phyloP scores from a whole-genome alignment of 139 green algal species.

The Tetraselmis chui region DNA sequence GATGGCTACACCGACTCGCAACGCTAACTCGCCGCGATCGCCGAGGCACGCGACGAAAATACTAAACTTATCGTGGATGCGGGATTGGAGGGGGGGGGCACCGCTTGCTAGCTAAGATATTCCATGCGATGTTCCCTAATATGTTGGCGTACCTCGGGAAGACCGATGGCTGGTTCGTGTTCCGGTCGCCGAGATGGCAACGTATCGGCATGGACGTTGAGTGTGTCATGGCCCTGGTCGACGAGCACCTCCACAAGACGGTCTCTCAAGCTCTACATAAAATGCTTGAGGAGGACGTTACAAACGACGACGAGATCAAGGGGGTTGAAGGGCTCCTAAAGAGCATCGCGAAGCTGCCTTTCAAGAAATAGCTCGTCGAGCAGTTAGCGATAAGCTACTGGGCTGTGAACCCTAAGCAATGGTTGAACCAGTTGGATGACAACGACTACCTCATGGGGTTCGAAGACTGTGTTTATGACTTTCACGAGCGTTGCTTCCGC shows the following conservation, averaged over 20 bases:
- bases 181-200: background rate
- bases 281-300: background rate
- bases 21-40: background rate
- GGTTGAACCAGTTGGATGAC: background rate
- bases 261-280: background rate
- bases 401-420: background rate
- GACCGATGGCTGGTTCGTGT: background rate
- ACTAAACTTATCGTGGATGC: background rate
- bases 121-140: background rate
- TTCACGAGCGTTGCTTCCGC: background rate
- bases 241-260: background rate
- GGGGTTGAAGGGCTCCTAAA: background rate
- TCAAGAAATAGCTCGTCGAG: background rate
- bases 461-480: background rate
- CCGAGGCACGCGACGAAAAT: background rate
- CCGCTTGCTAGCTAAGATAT: background rate
- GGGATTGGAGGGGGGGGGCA: background rate
- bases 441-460: background rate
- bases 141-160: background rate
- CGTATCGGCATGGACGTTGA: background rate
- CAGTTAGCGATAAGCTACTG: background rate
- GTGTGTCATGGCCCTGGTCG: background rate
- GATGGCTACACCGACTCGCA: background rate
- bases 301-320: background rate
- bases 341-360: background rate